Percentiles rank a stretch among this genome's conserved stretches.
These are phyloP conservation scores for Pseudevernia furfuracea DNA, from an alignment of 495 filamentous ascomycete species.

Conservation along the genomic window DNA sequence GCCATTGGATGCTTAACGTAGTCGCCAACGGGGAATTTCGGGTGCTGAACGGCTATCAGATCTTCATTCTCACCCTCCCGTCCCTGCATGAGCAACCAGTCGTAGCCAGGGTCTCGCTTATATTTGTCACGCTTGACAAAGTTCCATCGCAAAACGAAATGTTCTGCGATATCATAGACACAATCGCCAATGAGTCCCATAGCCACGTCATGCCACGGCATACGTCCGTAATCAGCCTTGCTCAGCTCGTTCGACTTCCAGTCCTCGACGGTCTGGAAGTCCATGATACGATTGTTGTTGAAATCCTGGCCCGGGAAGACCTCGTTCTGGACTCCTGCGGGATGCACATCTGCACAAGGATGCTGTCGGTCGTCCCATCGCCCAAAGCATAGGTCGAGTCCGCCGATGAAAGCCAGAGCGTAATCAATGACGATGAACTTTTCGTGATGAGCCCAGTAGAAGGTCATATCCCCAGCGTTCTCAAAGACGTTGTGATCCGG, in stretches of 20 bases:
- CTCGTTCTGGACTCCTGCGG: constrained; percentile 70
- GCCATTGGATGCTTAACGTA: constrained; percentile 76
- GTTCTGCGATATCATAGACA: constrained; percentile 91
- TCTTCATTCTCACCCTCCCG: constrained; percentile 73
- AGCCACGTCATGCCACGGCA: constrained; percentile 96
- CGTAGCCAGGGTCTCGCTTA: constrained; percentile 70
- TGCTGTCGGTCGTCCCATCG: constrained; percentile 87
- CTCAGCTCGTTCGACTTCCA: constrained; percentile 91
- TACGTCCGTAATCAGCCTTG: constrained; percentile 85
- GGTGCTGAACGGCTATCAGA: constrained; percentile 76
- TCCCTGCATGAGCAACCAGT: constrained; percentile 79
- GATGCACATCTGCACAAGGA: constrained; percentile 78
- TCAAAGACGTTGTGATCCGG: constrained; percentile 93
- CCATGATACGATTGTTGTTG: constrained; percentile 92
- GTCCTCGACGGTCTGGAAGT: constrained; percentile 82
- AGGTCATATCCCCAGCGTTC: constrained; percentile 91
- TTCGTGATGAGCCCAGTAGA: constrained; percentile 98
- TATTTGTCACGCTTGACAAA: constrained; percentile 97
- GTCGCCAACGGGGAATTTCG: constrained; percentile 75
- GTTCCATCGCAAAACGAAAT: constrained; percentile 95
- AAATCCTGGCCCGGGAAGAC: constrained; percentile 95
- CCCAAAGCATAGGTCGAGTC: constrained; percentile 92
- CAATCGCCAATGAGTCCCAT: constrained; percentile 85
- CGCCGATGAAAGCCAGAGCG: constrained; percentile 80
- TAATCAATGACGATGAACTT: constrained; percentile 96